These are phyloP conservation scores for Zygosaccharomyces bisporus DNA, from an alignment of 805 yeast species.

Conservation along the genomic window DNA sequence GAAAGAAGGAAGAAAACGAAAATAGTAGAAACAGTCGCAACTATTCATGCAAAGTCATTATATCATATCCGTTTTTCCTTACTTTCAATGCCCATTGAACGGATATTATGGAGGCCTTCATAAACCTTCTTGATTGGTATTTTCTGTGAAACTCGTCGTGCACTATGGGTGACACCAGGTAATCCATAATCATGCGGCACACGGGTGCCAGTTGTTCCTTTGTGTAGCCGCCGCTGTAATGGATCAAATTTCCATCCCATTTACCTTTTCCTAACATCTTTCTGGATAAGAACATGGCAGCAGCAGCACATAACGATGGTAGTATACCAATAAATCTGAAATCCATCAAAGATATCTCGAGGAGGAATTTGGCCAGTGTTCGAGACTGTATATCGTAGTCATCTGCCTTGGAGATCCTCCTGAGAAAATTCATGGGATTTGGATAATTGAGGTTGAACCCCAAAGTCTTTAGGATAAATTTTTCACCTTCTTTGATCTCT, in stretches of 20 bases:
- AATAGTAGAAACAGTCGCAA: slow-evolving; percentile 11
- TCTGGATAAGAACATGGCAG: slow-evolving; percentile 83
- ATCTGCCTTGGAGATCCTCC: slow-evolving; percentile 91
- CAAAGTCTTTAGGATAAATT: slow-evolving; percentile 67
- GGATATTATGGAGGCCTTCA: slow-evolving; percentile 78
- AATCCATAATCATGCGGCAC: slow-evolving; percentile 70
- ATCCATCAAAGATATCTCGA: slow-evolving; percentile 79
- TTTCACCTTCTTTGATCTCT: slow-evolving; percentile 82
- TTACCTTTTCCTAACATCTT: slow-evolving; percentile 64
- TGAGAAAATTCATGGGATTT: slow-evolving; percentile 86
- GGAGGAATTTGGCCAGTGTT: slow-evolving; percentile 81
- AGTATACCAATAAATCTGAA: slow-evolving; percentile 69
- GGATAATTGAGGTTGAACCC: slow-evolving; percentile 81
- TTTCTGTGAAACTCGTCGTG: slow-evolving; percentile 93
- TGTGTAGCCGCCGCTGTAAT: slow-evolving; percentile 86
- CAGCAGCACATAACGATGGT: slow-evolving; percentile 84
- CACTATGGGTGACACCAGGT: slow-evolving; percentile 71
- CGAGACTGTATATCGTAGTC: slow-evolving; percentile 87
- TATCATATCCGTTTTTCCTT: slow-evolving; percentile 37
- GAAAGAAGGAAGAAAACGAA: slow-evolving; percentile 1
- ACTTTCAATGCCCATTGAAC: slow-evolving; percentile 77
- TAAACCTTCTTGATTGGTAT: slow-evolving; percentile 81
- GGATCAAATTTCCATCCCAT: slow-evolving; percentile 85
- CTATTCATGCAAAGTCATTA: slow-evolving; percentile 39
- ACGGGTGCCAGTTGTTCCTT: slow-evolving; percentile 70